phyloP scores from a whole-genome alignment of 441 rosid genomes.

The Manihot esculenta region DNA sequence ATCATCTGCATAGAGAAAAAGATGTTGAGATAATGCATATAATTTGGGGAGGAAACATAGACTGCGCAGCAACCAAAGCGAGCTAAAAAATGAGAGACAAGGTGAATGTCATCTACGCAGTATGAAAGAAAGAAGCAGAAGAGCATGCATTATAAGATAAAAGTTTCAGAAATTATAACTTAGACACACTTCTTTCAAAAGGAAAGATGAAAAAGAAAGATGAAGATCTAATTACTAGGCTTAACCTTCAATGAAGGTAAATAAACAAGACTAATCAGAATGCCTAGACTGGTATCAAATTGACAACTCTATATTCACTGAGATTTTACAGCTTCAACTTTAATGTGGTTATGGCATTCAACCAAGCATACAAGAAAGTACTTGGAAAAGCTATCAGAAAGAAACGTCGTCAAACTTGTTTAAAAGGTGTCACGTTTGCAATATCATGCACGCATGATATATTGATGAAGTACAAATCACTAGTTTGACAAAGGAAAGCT shows the following conservation, averaged over 20 bases:
- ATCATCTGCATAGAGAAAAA: slow-evolving; percentile 34
- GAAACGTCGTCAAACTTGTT: neutral
- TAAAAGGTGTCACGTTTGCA: neutral
- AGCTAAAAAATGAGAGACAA: neutral
- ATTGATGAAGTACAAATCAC: neutral
- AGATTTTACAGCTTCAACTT: neutral
- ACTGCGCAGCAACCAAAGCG: too few relatives aligned
- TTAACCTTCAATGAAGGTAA: neutral
- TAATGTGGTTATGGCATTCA: neutral
- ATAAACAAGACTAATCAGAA: neutral
- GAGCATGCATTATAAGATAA: neutral
- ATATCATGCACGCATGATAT: neutral
- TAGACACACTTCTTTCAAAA: neutral
- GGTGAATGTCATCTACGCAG: neutral
- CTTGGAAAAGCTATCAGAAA: neutral
- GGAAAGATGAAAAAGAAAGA: too few relatives aligned
- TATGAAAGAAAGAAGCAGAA: neutral
- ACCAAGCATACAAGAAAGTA: neutral
- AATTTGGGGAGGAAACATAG: neutral
- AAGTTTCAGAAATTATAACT: neutral
- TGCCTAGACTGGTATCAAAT: neutral
- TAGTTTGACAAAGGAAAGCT: too few relatives aligned
- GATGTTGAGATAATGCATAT: neutral
- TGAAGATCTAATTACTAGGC: neutral
- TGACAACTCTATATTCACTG: neutral